A percentile compares a stretch with the other conserved stretches of the same genome.
Conservation (phyloP, 495 filamentous ascomycete genomes). For the Penicillium lividum region DNA sequence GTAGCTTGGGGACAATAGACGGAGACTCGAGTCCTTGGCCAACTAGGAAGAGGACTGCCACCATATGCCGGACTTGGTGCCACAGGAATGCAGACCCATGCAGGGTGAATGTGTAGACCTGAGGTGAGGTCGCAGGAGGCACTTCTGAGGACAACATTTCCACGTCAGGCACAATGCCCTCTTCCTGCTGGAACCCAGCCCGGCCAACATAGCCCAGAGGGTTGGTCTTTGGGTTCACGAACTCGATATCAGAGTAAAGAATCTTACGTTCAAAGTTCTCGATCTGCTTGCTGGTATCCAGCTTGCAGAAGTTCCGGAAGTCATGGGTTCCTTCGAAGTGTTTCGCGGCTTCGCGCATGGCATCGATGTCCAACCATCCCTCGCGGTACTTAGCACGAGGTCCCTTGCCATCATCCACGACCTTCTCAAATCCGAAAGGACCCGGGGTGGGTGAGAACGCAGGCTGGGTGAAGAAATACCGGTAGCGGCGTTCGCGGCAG, state of each 20-base stretch:
- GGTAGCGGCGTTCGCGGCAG: slow-evolving; percentile 84
- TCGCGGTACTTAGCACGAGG: slow-evolving; percentile 40
- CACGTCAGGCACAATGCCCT: slow-evolving; percentile 18
- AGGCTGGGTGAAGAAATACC: slow-evolving; percentile 97
- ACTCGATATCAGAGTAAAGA: slow-evolving; percentile 72
- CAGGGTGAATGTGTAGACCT: slow-evolving; percentile 82
- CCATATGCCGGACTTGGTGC: slow-evolving; percentile 96
- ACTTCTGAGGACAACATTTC: slow-evolving; percentile 21
- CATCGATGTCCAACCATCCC: slow-evolving; percentile 76
- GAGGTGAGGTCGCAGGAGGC: slow-evolving; percentile 40
- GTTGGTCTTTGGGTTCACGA: slow-evolving; percentile 54
- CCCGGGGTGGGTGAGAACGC: slow-evolving; percentile 66
- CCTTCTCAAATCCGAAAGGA: slow-evolving; percentile 34
- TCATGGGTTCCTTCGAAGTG: slow-evolving; percentile 82
- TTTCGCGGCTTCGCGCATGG: slow-evolving; percentile 80
- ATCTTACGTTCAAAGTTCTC: slow-evolving; percentile 77
- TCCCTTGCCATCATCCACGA: slow-evolving; percentile 20
- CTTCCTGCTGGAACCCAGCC: slow-evolving; percentile 36
- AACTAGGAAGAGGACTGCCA: slow-evolving; percentile 82
- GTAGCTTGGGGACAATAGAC: slow-evolving; percentile 65
- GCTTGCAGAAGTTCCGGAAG: slow-evolving; percentile 95
- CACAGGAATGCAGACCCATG: slow-evolving; percentile 93
- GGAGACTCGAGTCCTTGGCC: slow-evolving; percentile 85
- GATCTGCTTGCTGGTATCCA: slow-evolving; percentile 84
- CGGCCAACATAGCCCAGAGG: slow-evolving; percentile 39